Conservation (phyloP, 192 early-diverging fungal genomes). For the Mortierella alpina region DNA sequence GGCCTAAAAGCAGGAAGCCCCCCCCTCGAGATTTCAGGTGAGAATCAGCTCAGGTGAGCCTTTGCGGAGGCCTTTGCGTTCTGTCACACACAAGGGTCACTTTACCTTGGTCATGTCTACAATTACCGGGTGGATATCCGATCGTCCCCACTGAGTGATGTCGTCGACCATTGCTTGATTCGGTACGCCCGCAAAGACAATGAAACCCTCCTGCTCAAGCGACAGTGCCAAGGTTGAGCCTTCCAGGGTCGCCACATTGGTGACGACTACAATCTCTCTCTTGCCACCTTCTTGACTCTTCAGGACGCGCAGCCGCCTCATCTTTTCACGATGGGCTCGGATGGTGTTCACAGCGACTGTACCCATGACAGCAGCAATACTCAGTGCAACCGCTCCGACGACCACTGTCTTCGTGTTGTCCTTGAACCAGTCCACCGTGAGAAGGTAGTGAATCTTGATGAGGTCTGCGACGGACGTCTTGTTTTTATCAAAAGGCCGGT, state of each 20-base stretch:
- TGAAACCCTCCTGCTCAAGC: constrained; percentile 41
- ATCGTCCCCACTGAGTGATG: constrained; percentile 20
- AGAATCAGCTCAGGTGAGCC: background rate
- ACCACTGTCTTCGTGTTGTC: constrained; percentile 11
- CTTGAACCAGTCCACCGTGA: constrained; percentile 32
- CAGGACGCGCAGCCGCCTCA: constrained; percentile 15
- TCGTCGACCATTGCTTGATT: constrained; percentile 16
- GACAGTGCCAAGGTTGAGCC: constrained; percentile 26
- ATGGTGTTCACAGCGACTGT: constrained; percentile 14
- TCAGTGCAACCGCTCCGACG: constrained; percentile 5
- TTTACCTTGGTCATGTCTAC: constrained; percentile 39
- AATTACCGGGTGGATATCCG: constrained; percentile 30
- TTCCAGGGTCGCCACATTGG: constrained; percentile 26
- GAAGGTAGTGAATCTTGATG: constrained; percentile 29
- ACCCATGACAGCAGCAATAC: constrained; percentile 12
- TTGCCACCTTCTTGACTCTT: constrained; percentile 16
- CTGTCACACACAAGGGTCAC: background rate
- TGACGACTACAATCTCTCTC: constrained; percentile 31
- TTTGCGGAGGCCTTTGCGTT: background rate
- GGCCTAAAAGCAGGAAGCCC: background rate
- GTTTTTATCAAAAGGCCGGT: constrained; percentile 7
- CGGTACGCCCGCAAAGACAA: constrained; percentile 47
- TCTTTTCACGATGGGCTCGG: constrained; percentile 8
- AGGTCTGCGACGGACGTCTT: constrained; percentile 15
- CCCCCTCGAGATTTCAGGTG: background rate